Evolutionary conservation across 768 basidiomycete genomes (phyloP), one percentile per base, ranked within the genome.

Genomic region (Thelephora ganbajun): DNA sequence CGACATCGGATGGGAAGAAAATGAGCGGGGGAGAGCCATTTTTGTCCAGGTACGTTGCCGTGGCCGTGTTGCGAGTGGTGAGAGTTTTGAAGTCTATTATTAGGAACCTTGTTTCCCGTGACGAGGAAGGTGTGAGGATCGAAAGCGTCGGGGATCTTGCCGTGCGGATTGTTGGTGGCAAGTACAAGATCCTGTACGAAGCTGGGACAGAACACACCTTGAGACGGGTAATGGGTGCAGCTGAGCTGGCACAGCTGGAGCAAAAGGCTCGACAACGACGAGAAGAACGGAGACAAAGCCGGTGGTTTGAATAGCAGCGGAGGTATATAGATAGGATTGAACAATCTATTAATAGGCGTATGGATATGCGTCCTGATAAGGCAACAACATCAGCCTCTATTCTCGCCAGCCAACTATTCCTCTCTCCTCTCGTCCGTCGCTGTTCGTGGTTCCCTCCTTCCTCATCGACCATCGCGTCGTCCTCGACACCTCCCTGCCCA

Each of bases 131-230:
- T 46, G 58, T 53, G 6, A 56, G 47, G 1, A 53, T 56, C 54
- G 60, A 35, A 45, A 46, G 53, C 6, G 68, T 66, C 50, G 69
- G 69, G 36, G 63, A 61, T 57, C 66, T 73, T 60, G 68, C 62
- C 36, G 71, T 87, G 48, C 75, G 77, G 48, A 70, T 89, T 26
- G 66, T 70, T 44, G 54, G 68, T 49, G 71, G 76, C 36, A 70
- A 70, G 51, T 88, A 86, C 70, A 82, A 77, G 61, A 56, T 89
- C 23, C 62, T 80, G 61, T 84, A 83, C 57, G 82, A 80, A 57
- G 68, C 60, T 2, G 80, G 77, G 35, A 63, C 69, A n/a, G 83
- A 84, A 60, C 82, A 84, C 39, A 55, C 61, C 30, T 42, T 77
- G 19, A 66, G 65, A 63, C 72, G 73, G 35, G 47, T 55, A 35